Evolutionary conservation across 345 rosid species (phyloP).

Genomic region (Camelina hispida): DNA sequence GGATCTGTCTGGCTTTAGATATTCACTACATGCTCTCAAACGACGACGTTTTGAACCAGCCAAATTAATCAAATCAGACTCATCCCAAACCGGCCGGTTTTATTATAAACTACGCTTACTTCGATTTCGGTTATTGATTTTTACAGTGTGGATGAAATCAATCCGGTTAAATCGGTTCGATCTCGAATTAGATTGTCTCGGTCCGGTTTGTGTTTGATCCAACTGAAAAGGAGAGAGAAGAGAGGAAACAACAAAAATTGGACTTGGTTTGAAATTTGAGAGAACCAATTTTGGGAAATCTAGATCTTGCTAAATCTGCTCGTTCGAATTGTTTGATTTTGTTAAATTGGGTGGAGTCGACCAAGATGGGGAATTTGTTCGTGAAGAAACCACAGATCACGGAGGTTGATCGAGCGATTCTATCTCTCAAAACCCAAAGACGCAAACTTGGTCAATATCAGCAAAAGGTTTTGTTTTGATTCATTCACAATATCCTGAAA

Average conservation of each 20-base stretch:
- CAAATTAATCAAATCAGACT: constrained; percentile 5
- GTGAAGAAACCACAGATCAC: constrained; percentile 98
- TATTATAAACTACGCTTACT: neutral
- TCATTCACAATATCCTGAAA: neutral
- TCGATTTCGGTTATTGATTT: neutral
- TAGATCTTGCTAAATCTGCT: neutral
- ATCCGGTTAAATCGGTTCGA: constrained; percentile 11
- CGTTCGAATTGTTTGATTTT: neutral
- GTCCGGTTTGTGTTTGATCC: constrained; percentile 20
- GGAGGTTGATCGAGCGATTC: constrained; percentile 91
- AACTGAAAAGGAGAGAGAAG: constrained; percentile 16
- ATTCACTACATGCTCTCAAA: neutral
- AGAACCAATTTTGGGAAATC: neutral
- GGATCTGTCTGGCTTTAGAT: constrained; percentile 33
- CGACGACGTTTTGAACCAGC: neutral
- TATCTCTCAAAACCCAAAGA: constrained; percentile 94
- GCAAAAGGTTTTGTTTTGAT: constrained; percentile 60
- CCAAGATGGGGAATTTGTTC: constrained; percentile 83
- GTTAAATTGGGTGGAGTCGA: neutral
- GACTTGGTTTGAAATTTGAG: constrained; percentile 30
- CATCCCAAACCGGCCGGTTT: constrained; percentile 16
- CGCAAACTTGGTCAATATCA: constrained; percentile 94
- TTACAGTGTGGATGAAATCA: neutral
- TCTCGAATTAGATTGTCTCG: neutral
- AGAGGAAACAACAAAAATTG: neutral